Conservation (phyloP, 164 flowering plant genomes). For the Chimonanthus salicifolius region DNA sequence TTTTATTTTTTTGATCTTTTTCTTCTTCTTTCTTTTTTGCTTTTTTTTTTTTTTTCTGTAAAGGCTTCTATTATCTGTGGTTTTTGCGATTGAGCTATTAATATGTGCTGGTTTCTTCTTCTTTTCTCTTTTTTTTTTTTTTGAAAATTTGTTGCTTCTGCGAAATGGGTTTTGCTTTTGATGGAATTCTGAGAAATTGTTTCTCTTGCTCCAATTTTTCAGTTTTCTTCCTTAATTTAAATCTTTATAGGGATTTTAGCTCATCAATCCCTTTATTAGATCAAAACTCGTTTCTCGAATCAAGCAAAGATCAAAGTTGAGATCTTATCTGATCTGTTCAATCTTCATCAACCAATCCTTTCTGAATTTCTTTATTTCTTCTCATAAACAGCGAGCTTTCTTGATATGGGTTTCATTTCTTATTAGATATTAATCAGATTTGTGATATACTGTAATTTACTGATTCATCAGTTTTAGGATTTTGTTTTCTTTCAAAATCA, state of each 20-base stretch:
- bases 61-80: too few relatives aligned
- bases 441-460: background rate
- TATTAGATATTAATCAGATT: background rate
- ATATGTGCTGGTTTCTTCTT: background rate
- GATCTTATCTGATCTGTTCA: too few relatives aligned
- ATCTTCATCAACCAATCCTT: too few relatives aligned
- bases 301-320: too few relatives aligned
- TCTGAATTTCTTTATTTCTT: background rate
- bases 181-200: too few relatives aligned
- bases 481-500: background rate
- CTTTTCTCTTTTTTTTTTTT: background rate
- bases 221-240: too few relatives aligned
- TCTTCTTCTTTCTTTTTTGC: background rate
- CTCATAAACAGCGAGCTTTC: background rate
- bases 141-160: background rate
- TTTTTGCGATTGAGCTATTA: too few relatives aligned
- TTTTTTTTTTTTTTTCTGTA: background rate
- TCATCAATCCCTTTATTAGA: too few relatives aligned
- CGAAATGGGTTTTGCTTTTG: too few relatives aligned
- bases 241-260: too few relatives aligned
- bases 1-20: background rate
- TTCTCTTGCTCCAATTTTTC: too few relatives aligned
- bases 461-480: background rate
- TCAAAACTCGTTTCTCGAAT: too few relatives aligned
- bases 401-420: background rate